A percentile compares a stretch with the other conserved stretches of the same genome.
Conservation (phyloP, 768 basidiomycete species). For the Collybiopsis confluens region DNA sequence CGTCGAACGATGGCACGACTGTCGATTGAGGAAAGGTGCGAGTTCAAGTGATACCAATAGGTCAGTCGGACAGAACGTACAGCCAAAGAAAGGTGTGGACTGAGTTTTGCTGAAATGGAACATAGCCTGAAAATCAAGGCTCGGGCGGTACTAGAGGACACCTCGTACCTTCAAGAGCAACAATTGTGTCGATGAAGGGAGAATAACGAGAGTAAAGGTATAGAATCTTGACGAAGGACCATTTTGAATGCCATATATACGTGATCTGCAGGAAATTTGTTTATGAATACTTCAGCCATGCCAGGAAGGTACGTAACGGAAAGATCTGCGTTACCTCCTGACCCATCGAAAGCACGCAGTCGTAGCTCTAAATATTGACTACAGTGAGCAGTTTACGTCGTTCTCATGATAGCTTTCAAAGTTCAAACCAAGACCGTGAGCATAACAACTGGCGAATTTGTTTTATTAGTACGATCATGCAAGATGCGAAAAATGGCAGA, state of each 20-base stretch:
- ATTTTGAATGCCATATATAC: conserved; percentile 1
- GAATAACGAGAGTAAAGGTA: conserved; percentile 1
- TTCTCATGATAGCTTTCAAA: too few relatives aligned
- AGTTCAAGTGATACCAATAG: too few relatives aligned
- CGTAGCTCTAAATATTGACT: background rate
- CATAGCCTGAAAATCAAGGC: background rate
- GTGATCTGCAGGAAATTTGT: background rate
- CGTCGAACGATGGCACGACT: background rate
- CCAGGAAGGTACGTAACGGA: background rate
- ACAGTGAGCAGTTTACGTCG: too few relatives aligned
- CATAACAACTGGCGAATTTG: too few relatives aligned
- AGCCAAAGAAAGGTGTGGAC: background rate
- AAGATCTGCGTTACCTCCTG: background rate
- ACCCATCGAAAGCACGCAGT: background rate
- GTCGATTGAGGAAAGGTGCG: background rate
- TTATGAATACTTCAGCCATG: too few relatives aligned
- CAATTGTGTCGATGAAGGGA: background rate
- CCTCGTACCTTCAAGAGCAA: background rate
- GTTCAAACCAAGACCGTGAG: too few relatives aligned
- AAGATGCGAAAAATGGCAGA: too few relatives aligned
- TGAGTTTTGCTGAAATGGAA: background rate
- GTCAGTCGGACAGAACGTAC: background rate
- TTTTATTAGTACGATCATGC: too few relatives aligned
- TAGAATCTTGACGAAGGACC: background rate
- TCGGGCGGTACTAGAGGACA: background rate